A percentile compares a stretch with the other conserved stretches of the same genome.
Conservation (phyloP, 768 basidiomycete genomes). For the Ephemerocybe angulata region DNA sequence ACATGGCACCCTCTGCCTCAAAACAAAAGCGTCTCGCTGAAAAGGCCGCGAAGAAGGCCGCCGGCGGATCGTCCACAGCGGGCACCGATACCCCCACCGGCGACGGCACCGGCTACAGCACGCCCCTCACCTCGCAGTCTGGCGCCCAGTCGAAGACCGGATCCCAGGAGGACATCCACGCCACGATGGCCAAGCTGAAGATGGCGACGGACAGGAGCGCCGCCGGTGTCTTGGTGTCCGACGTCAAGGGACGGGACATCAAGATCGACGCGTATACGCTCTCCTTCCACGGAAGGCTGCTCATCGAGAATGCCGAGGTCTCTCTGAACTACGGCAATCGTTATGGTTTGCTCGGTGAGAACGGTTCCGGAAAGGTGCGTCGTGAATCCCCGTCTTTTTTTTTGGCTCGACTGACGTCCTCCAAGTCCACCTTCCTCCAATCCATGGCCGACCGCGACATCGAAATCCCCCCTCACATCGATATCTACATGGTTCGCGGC, state of each 20-base stretch:
- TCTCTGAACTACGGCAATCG: slow-evolving; percentile 86
- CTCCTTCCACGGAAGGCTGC: slow-evolving; percentile 92
- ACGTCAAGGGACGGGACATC: slow-evolving; percentile 90
- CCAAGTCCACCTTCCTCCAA: slow-evolving; percentile 90
- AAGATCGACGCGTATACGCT: slow-evolving; percentile 95
- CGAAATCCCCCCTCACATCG: slow-evolving; percentile 90
- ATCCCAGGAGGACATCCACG: slow-evolving; percentile 79
- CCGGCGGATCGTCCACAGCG: slow-evolving; percentile 22
- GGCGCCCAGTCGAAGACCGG: slow-evolving; percentile 77
- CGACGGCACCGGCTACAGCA: too few relatives aligned
- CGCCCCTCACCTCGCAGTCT: slow-evolving; percentile 79
- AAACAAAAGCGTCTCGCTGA: slow-evolving; percentile 95
- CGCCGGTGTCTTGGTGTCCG: slow-evolving; percentile 91
- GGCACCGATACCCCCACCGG: slow-evolving; percentile 41
- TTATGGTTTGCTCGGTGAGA: slow-evolving; percentile 93
- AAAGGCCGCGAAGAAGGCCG: slow-evolving; percentile 81
- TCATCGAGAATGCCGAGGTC: slow-evolving; percentile 64
- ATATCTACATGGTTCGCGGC: slow-evolving; percentile 95
- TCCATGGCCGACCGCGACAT: slow-evolving; percentile 95
- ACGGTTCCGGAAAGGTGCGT: too few relatives aligned
- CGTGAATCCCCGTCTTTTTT: too few relatives aligned
- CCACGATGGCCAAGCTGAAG: too few relatives aligned
- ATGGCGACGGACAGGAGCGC: too few relatives aligned
- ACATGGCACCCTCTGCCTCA: slow-evolving; percentile 74
- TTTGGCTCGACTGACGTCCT: not conserved